A percentile compares a stretch with the other conserved stretches of the same genome.
Conservation (phyloP, 2,329 filamentous ascomycete genomes). For the Xylariaceae sp. region DNA sequence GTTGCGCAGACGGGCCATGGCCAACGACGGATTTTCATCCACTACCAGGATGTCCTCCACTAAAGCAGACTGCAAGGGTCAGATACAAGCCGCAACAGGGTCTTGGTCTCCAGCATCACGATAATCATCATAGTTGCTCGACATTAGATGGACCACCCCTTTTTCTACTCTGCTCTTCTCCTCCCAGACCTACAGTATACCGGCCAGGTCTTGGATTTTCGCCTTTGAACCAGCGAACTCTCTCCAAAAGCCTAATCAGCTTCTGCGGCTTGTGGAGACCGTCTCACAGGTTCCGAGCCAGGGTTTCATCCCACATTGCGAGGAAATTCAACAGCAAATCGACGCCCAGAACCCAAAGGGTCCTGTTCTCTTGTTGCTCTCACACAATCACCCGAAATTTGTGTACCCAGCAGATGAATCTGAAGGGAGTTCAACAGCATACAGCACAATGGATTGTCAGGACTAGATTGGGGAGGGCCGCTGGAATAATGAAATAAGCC, state of each 20-base stretch:
- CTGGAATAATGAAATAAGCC: not conserved
- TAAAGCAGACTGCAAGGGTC: constrained; percentile 24
- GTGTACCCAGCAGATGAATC: constrained; percentile 5
- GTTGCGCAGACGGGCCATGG: constrained; percentile 20
- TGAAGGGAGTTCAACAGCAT: not conserved
- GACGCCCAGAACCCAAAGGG: too few species aligned
- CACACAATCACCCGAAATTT: constrained; percentile 11
- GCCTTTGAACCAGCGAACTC: too few species aligned
- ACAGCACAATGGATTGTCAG: too few species aligned
- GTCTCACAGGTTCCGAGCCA: too few species aligned
- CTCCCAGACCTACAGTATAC: constrained; percentile 10
- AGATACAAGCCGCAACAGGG: constrained; percentile 17
- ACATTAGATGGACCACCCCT: not conserved
- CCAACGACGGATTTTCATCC: constrained; percentile 22
- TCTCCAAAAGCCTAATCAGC: too few species aligned
- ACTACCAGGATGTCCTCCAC: constrained; percentile 19
- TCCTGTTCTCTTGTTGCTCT: not conserved
- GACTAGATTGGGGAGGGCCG: too few species aligned
- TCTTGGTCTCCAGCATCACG: constrained; percentile 15
- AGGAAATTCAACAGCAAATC: too few species aligned
- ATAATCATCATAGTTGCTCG: constrained; percentile 14
- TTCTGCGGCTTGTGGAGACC: too few species aligned
- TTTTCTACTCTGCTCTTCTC: too few species aligned
- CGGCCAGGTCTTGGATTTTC: constrained; percentile 4
- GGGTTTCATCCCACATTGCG: too few species aligned